Conservation (phyloP, 345 rosid genomes). For the Pistacia atlantica region DNA sequence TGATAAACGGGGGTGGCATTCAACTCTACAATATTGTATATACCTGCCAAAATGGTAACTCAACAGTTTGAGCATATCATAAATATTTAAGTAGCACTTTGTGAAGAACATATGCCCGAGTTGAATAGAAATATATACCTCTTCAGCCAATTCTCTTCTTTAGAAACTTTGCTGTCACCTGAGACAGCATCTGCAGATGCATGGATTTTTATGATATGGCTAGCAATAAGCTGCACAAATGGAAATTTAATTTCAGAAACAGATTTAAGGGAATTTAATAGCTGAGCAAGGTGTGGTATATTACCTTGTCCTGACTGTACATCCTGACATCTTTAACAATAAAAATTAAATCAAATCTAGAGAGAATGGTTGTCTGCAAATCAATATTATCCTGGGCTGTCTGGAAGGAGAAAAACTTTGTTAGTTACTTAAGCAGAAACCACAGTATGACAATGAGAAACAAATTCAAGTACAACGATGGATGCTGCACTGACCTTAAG, state of each 20-base stretch:
- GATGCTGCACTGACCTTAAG: conserved; percentile 60
- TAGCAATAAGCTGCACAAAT: conserved; percentile 75
- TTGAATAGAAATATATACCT: conserved; percentile 43
- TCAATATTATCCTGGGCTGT: conserved; percentile 96
- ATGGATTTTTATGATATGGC: conserved; percentile 90
- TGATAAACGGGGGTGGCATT: conserved; percentile 84
- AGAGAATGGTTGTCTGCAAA: conserved; percentile 92
- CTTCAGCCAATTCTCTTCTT: conserved; percentile 95
- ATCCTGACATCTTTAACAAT: conserved; percentile 92
- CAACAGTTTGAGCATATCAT: conserved; percentile 25
- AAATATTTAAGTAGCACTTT: not conserved
- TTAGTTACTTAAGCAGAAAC: conserved; percentile 19
- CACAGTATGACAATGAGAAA: conserved; percentile 7
- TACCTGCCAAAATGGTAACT: conserved; percentile 48
- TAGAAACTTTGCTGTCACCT: conserved; percentile 50
- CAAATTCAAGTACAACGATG: not conserved
- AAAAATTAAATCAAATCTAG: conserved; percentile 94
- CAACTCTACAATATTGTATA: conserved; percentile 78
- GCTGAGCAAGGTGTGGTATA: not conserved
- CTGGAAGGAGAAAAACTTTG: conserved; percentile 37
- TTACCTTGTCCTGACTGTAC: conserved; percentile 87
- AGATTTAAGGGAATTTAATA: not conserved
- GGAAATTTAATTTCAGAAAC: not conserved
- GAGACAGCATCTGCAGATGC: conserved; percentile 79
- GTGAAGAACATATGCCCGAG: not conserved